A percentile compares a stretch with the other conserved stretches of the same genome.
phyloP scores from a whole-genome alignment of 2,329 filamentous ascomycete genomes.

The Pseudocercospora ulei region DNA sequence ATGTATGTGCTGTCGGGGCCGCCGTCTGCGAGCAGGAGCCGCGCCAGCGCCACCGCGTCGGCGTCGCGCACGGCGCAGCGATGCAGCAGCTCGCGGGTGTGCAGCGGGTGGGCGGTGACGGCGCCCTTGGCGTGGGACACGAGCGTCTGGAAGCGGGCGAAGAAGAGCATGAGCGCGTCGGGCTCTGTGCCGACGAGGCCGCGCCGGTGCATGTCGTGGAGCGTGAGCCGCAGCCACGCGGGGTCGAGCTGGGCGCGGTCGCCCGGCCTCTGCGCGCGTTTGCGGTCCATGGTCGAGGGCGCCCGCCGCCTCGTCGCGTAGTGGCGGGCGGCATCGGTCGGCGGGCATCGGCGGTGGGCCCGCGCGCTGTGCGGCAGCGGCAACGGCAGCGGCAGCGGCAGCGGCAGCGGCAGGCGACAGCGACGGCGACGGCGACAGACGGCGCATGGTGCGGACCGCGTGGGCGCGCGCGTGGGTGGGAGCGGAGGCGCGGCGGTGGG shows the following conservation, averaged over 20 bases:
- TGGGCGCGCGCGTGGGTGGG: not conserved
- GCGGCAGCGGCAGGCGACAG: conserved; percentile 19
- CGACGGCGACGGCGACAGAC: no score
- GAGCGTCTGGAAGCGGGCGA: conserved; percentile 12
- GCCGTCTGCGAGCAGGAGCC: conserved; percentile 8
- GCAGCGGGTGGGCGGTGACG: conserved; percentile 5
- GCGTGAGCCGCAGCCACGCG: not conserved
- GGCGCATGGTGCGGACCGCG: conserved; percentile 10
- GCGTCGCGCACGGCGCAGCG: conserved; percentile 6
- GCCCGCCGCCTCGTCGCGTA: conserved; percentile 11
- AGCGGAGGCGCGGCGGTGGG: no score
- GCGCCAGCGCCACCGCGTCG: conserved; percentile 11
- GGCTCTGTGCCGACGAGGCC: conserved; percentile 7
- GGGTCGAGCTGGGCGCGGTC: not conserved
- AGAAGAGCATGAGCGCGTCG: conserved; percentile 13
- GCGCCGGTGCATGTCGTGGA: not conserved
- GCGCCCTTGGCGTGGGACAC: not conserved
- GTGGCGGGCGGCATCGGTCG: not conserved
- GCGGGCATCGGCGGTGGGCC: not conserved
- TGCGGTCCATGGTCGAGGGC: conserved; percentile 12
- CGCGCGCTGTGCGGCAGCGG: not conserved
- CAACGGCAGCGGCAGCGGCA: conserved; percentile 12
- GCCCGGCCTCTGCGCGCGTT: not conserved
- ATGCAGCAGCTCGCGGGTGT: conserved; percentile 12
- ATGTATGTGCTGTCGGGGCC: conserved; percentile 10